Conservation (phyloP, 306 rosid genomes). For the Vachellia collinsii region DNA sequence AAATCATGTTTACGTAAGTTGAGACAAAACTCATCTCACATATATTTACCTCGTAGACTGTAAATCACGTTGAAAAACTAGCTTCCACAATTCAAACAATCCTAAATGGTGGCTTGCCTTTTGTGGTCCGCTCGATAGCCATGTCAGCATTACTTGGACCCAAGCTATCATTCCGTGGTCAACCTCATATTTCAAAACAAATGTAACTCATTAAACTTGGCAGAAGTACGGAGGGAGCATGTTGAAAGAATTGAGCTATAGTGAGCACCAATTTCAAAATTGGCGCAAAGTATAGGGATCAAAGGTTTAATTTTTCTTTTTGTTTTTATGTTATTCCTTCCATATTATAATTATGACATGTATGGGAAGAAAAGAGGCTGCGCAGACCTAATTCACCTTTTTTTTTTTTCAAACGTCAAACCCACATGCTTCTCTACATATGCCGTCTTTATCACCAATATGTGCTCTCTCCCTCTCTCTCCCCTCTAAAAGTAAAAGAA, state of each 20-base stretch:
- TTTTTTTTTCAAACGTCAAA: conserved; percentile 55
- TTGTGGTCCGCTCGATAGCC: not conserved
- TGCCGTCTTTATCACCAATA: not conserved
- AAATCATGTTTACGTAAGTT: too few relatives aligned
- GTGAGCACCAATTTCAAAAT: not conserved
- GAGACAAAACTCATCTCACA: too few relatives aligned
- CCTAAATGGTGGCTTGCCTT: too few relatives aligned
- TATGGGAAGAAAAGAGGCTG: conserved; percentile 46
- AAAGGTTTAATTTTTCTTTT: too few relatives aligned
- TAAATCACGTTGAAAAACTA: too few relatives aligned
- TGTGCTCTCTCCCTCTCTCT: not conserved
- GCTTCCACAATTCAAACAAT: too few relatives aligned
- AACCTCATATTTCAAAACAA: not conserved
- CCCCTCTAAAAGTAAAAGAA: not conserved
- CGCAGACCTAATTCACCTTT: conserved; percentile 39
- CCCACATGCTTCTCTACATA: conserved; percentile 45
- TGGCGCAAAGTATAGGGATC: not conserved
- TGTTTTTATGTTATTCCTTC: conserved; percentile 4
- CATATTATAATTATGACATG: not conserved
- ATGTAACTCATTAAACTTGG: not conserved
- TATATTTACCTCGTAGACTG: too few relatives aligned
- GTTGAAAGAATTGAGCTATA: not conserved
- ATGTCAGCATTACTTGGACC: not conserved
- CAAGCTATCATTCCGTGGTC: not conserved
- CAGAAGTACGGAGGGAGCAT: not conserved